phyloP scores from a whole-genome alignment of 2,329 filamentous ascomycete genomes.

The Nemania serpens region DNA sequence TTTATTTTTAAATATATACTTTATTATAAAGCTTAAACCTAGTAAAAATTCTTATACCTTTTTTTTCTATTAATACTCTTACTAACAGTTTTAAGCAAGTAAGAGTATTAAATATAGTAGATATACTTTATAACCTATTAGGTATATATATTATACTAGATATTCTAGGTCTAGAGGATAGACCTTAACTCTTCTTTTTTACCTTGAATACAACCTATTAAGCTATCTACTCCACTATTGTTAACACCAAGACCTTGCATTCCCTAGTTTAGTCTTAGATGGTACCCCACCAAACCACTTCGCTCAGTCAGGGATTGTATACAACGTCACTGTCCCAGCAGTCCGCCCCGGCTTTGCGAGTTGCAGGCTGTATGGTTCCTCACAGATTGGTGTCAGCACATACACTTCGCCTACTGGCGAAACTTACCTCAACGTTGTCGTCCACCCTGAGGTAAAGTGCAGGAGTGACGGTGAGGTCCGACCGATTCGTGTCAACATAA shows the following conservation, averaged over 20 bases:
- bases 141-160: too few species aligned
- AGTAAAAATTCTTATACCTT: too few species aligned
- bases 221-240: too few species aligned
- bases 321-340: neutral
- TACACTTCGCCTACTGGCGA: neutral
- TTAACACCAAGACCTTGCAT: slow-evolving; percentile 6
- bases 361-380: neutral
- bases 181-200: too few species aligned
- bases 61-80: too few species aligned
- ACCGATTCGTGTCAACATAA: neutral
- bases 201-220: too few species aligned
- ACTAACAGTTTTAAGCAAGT: too few species aligned
- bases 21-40: too few species aligned
- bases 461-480: neutral
- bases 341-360: neutral
- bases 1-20: too few species aligned
- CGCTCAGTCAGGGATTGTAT: neutral
- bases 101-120: too few species aligned
- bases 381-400: neutral
- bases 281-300: neutral
- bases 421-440: neutral
- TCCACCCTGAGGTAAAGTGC: neutral
- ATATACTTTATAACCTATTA: too few species aligned
- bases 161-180: too few species aligned
- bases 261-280: neutral